These are phyloP conservation scores for Quercus rubra DNA, from an alignment of 306 rosid genomes.

Conservation along the genomic window DNA sequence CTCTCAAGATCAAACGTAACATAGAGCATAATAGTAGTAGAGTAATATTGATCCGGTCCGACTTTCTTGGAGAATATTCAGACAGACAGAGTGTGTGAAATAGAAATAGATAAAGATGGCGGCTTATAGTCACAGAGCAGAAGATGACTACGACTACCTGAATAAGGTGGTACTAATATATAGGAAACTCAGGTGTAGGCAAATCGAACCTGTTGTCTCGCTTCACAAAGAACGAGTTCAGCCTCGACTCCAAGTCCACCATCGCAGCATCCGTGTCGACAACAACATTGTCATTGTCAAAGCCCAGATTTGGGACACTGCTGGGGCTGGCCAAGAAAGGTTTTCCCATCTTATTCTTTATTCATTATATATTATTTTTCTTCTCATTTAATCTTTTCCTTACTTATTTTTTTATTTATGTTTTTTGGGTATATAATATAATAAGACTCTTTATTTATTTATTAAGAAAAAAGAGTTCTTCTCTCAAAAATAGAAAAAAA, in stretches of 20 bases:
- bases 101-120: not conserved
- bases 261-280: conserved; percentile 47
- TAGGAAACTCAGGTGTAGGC: conserved; percentile 57
- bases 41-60: not conserved
- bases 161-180: conserved; percentile 43
- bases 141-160: conserved; percentile 27
- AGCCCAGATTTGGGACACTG: conserved; percentile 74
- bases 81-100: not conserved
- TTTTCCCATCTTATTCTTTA: not conserved
- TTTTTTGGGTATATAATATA: too few relatives aligned
- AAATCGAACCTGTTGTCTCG: conserved; percentile 56
- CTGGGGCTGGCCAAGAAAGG: conserved; percentile 62
- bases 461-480: too few relatives aligned
- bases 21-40: too few relatives aligned
- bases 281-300: conserved; percentile 53
- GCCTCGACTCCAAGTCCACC: conserved; percentile 56
- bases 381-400: too few relatives aligned
- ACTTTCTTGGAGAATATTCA: too few relatives aligned
- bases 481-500: too few relatives aligned
- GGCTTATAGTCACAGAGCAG: conserved; percentile 32
- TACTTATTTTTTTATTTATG: too few relatives aligned
- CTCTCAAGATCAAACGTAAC: too few relatives aligned
- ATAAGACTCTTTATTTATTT: too few relatives aligned
- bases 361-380: too few relatives aligned
- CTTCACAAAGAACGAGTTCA: conserved; percentile 55